Percentiles rank a stretch among this genome's conserved stretches.
Conservation (phyloP, 2,329 filamentous ascomycete species). For the Aureobasidium namibiae region DNA sequence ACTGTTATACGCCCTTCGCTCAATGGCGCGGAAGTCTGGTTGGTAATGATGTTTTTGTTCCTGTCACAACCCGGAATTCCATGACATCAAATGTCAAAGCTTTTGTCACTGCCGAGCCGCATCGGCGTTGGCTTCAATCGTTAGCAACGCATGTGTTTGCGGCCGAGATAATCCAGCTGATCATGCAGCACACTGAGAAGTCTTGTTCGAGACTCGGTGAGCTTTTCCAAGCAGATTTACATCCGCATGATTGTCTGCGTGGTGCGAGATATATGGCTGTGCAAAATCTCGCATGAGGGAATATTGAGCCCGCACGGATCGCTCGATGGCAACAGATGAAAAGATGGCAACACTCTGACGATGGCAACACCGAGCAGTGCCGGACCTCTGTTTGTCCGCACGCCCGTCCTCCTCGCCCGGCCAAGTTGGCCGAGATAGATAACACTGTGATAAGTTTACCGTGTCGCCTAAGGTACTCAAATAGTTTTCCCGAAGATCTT, state of each 20-base stretch:
- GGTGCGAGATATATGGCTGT: neutral
- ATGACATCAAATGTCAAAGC: conserved; percentile 8
- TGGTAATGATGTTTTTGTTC: conserved; percentile 1
- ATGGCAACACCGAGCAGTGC: no score
- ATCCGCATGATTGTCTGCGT: neutral
- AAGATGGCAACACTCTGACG: neutral
- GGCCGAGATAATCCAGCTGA: neutral
- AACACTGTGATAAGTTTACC: neutral
- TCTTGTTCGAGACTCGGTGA: neutral
- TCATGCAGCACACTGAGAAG: neutral
- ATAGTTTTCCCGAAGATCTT: no score
- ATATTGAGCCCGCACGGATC: no score
- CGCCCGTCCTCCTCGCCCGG: neutral
- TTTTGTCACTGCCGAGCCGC: neutral
- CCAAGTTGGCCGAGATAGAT: conserved; percentile 2
- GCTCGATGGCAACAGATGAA: neutral
- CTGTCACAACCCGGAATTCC: neutral
- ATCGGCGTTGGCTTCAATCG: neutral
- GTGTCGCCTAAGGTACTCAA: no score
- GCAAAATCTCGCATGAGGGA: neutral
- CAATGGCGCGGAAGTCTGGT: neutral
- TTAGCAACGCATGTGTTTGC: neutral
- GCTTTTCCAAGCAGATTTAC: neutral
- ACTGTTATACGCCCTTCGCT: neutral
- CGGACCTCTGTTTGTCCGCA: neutral